Base-by-base conservation (phyloP, 2,329 filamentous ascomycete species). In the Pyrenophora tritici-repentis region DNA sequence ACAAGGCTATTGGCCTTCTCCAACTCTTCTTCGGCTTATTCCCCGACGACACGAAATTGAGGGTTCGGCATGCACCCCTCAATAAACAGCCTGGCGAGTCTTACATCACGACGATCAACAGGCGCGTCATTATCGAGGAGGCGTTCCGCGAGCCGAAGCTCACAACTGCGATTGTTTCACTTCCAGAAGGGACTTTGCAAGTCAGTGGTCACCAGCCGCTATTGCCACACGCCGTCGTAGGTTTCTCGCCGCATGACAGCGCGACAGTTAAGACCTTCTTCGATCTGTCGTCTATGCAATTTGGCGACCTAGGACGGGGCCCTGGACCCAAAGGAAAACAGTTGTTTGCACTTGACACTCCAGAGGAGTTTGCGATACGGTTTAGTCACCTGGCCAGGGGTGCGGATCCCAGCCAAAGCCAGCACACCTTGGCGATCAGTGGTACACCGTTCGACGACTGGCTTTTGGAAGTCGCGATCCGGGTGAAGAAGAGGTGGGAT, bases 281-380 rank as follows among this genome's bases (percentile, higher is more conserved):
- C 17, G 43, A 46, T 16, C 43, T 46, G 7, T 46, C 43, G 4
- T 46, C 43, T 8, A 46, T 46, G 43, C 43, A 46, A 16, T 46
- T 46, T 32, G 43, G 43, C 13, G 43, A 46, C 18, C 7, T 39
- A 38, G 43, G 43, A 22, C 43, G 43, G 6, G 43, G 43, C 1
- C 43, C 35, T 7, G 43, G 43, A 5, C 43, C 43, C 13, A 46
- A 39, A 13, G 43, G 43, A n/a, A 46, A 46, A 26, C 43, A 46
- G 5, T 9, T 33, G 10, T 46, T 46, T n/a, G 43, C 43, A 22
- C 35, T 46, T 18, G 43, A 46, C 12, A 47, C 35, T 10, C 26
- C 35, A 2, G 26, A 47, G 13, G 35, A 40, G n/a, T 47, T 47
- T 24, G 43, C 43, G 4, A 12, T 40, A 26, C 35, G 43, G 32